A percentile compares a stretch with the other conserved stretches of the same genome.
These are phyloP conservation scores for Naganishia friedmannii DNA, from an alignment of 768 basidiomycete species.

Conservation along the genomic window DNA sequence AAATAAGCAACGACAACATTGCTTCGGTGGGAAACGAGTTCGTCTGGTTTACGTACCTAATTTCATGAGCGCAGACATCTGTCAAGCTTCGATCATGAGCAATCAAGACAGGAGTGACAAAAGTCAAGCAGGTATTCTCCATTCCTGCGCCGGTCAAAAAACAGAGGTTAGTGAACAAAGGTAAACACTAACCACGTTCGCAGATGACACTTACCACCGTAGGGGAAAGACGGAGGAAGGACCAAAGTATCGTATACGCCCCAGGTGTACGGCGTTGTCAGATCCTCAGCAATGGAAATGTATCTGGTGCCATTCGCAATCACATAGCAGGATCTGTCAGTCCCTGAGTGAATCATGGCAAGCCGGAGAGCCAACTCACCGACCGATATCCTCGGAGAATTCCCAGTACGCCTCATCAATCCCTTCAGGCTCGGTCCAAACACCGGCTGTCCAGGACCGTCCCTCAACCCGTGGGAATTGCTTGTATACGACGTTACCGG, in stretches of 20 bases:
- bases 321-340: neutral
- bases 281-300: constrained; percentile 69
- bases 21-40: neutral
- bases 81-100: constrained; percentile 82
- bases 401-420: constrained; percentile 78
- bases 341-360: neutral
- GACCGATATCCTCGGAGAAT: constrained; percentile 79
- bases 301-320: constrained; percentile 58
- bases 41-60: constrained; percentile 56
- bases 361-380: constrained; percentile 54
- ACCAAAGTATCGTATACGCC: constrained; percentile 63
- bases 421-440: constrained; percentile 86
- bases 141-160: constrained; percentile 35
- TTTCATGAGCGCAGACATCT: constrained; percentile 76
- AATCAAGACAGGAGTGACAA: constrained; percentile 82
- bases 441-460: constrained; percentile 73
- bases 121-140: constrained; percentile 87
- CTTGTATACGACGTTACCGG: constrained; percentile 72
- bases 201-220: constrained; percentile 12
- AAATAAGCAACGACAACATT: neutral
- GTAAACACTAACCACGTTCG: constrained; percentile 14
- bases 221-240: constrained; percentile 17
- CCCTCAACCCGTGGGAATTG: constrained; percentile 62
- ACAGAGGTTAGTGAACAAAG: too few relatives aligned
- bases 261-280: constrained; percentile 73